These are phyloP conservation scores for Xanthoconium stramineum DNA, from an alignment of 768 basidiomycete species.

Conservation along the genomic window DNA sequence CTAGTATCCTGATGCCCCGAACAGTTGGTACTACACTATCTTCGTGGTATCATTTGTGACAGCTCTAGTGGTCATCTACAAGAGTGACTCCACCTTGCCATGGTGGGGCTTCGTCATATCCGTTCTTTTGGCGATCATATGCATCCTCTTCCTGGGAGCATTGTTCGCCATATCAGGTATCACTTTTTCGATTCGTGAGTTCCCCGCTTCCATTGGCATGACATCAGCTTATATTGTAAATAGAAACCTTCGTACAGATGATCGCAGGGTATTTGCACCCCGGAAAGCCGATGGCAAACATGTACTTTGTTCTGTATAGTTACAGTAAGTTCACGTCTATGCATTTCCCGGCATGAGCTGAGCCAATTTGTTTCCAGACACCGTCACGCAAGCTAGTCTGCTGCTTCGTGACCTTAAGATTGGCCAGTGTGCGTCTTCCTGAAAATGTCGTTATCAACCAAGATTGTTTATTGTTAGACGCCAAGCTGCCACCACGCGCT, in stretches of 20 bases:
- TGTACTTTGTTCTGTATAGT: constrained; percentile 44
- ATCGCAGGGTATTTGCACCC: constrained; percentile 36
- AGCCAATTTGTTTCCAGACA: constrained; percentile 38
- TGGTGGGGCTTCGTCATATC: constrained; percentile 59
- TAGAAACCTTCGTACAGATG: too few relatives aligned
- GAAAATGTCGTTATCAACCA: constrained; percentile 26
- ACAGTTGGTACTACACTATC: too few relatives aligned
- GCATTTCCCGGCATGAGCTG: constrained; percentile 36
- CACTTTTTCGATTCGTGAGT: constrained; percentile 7
- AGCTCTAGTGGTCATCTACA: constrained; percentile 33
- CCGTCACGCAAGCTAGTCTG: constrained; percentile 45
- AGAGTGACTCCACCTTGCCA: constrained; percentile 33
- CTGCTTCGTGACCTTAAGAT: constrained; percentile 60
- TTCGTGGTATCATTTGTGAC: too few relatives aligned
- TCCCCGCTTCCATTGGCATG: too few relatives aligned
- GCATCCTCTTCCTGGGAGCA: constrained; percentile 51
- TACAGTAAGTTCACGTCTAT: constrained; percentile 35
- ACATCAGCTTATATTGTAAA: too few relatives aligned
- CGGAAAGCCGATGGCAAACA: constrained; percentile 41
- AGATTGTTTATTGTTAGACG: constrained; percentile 30
- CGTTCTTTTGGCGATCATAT: constrained; percentile 47
- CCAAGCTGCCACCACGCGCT: constrained; percentile 62
- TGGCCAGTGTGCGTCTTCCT: constrained; percentile 18
- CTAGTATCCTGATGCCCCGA: too few relatives aligned
- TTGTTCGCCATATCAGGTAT: constrained; percentile 49